Conservation (phyloP, 2,329 filamentous ascomycete genomes). For the Neurospora sp. region DNA sequence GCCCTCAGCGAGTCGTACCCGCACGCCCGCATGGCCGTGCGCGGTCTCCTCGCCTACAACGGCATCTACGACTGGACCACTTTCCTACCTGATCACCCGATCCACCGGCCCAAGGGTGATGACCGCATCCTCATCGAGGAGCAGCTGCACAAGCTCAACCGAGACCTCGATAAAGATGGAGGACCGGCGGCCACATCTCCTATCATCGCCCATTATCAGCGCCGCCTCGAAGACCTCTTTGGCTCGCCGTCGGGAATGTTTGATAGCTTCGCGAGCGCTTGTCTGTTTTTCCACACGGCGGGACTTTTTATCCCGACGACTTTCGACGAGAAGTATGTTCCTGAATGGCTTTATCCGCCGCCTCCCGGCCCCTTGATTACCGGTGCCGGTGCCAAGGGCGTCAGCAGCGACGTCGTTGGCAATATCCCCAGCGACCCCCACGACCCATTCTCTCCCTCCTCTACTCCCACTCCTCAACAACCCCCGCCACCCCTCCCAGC, state of each 20-base stretch:
- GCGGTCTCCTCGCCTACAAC: constrained; percentile 46
- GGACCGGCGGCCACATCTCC: neutral
- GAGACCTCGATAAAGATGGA: neutral
- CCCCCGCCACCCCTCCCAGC: neutral
- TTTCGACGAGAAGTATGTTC: constrained; percentile 23
- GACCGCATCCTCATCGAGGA: neutral
- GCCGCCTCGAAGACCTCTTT: constrained; percentile 31
- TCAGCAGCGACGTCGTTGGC: neutral
- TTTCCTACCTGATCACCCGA: constrained; percentile 43
- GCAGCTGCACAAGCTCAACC: neutral
- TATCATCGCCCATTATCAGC: neutral
- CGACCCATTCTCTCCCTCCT: constrained; percentile 7
- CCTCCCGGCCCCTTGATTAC: neutral
- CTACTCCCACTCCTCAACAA: neutral
- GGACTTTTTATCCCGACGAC: constrained; percentile 35
- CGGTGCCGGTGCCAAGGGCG: neutral
- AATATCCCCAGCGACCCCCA: constrained; percentile 1
- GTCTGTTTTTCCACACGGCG: constrained; percentile 47
- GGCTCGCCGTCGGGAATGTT: constrained; percentile 38
- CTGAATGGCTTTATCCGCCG: neutral
- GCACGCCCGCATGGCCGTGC: constrained; percentile 33
- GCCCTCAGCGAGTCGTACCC: constrained; percentile 44
- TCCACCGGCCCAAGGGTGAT: constrained; percentile 23
- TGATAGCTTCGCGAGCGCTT: constrained; percentile 49
- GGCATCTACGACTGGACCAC: constrained; percentile 57